A percentile compares a stretch with the other conserved stretches of the same genome.
These are phyloP conservation scores for Jasminum sambac DNA, from an alignment of 257 asterid genomes.

Conservation along the genomic window DNA sequence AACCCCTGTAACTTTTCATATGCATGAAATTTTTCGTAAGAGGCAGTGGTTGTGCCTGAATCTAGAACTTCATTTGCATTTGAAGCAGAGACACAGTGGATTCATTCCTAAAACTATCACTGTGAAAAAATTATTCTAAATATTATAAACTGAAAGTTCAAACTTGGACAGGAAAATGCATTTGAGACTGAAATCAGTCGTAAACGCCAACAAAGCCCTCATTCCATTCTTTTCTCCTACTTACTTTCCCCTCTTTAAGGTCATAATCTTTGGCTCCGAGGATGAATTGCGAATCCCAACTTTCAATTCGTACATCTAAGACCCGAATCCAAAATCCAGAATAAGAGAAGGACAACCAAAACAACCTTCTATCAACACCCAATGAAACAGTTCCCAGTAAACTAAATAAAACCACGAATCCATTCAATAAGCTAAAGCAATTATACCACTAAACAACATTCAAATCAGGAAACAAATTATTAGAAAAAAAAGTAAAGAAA, in stretches of 20 bases:
- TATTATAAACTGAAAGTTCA: not conserved
- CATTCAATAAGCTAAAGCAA: conserved; percentile 15
- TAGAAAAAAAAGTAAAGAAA: not conserved
- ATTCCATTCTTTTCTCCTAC: conserved; percentile 2
- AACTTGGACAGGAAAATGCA: not conserved
- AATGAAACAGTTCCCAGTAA: conserved; percentile 20
- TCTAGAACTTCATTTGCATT: not conserved
- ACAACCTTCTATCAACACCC: conserved; percentile 13
- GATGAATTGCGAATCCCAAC: conserved; percentile 3
- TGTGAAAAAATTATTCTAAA: not conserved
- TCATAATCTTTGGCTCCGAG: not conserved
- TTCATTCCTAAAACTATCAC: not conserved
- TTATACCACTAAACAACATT: conserved; percentile 11
- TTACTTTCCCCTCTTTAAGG: not conserved
- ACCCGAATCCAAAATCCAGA: conserved; percentile 16
- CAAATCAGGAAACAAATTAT: no score
- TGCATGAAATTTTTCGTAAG: no score
- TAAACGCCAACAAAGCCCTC: not conserved
- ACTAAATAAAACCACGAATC: conserved; percentile 14
- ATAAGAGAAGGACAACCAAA: conserved; percentile 17
- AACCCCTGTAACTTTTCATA: not conserved
- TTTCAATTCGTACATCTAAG: not conserved
- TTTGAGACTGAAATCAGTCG: conserved; percentile 1
- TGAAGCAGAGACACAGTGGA: not conserved
- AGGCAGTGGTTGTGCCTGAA: no score